Conservation (phyloP, 768 basidiomycete genomes). For the Naganishia antarctica region DNA sequence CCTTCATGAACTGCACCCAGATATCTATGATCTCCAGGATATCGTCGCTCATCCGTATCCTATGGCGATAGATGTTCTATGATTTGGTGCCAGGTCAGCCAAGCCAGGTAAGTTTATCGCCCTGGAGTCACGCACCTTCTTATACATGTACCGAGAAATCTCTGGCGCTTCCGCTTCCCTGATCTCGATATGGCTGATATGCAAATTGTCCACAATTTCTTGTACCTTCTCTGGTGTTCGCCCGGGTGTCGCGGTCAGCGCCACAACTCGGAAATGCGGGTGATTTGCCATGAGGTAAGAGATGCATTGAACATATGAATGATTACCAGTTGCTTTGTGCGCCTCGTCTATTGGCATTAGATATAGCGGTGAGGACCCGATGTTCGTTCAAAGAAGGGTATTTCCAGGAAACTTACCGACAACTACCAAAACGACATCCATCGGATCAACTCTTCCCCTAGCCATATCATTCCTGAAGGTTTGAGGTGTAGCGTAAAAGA, state of each 20-base stretch:
- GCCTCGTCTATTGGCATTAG: constrained; percentile 95
- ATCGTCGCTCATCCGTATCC: constrained; percentile 67
- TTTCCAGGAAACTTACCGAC: constrained; percentile 68
- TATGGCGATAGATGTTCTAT: constrained; percentile 70
- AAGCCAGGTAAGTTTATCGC: too few species aligned
- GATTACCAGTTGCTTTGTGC: constrained; percentile 86
- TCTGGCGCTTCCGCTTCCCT: constrained; percentile 86
- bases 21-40: constrained; percentile 64
- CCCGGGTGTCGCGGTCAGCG: constrained; percentile 93
- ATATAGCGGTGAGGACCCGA: too few species aligned
- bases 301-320: constrained; percentile 83
- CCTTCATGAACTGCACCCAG: constrained; percentile 69
- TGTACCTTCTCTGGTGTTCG: constrained; percentile 81
- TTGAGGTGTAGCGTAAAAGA: constrained; percentile 95
- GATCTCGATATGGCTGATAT: constrained; percentile 92
- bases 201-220: constrained; percentile 79
- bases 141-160: constrained; percentile 74
- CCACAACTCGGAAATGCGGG: constrained; percentile 84
- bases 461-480: constrained; percentile 82
- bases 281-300: constrained; percentile 90
- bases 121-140: constrained; percentile 64
- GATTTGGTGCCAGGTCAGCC: not conserved
- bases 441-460: constrained; percentile 66
- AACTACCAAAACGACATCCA: constrained; percentile 78
- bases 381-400: too few species aligned